These are phyloP conservation scores for Cyclocybe cylindracea DNA, from an alignment of 768 basidiomycete species.

Conservation along the genomic window DNA sequence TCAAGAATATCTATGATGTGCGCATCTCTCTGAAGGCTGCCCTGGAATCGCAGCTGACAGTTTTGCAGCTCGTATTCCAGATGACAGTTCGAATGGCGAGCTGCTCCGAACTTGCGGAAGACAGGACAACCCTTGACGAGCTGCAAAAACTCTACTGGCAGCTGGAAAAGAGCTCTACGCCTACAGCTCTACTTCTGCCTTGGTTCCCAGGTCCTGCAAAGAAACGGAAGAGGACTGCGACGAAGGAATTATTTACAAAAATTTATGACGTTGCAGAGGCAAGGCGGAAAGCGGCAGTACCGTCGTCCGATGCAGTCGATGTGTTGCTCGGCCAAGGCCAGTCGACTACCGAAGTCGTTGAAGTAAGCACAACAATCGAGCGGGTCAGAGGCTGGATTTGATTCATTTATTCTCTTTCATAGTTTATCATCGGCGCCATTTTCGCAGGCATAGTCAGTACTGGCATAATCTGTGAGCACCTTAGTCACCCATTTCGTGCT, in stretches of 20 bases:
- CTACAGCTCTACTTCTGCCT: conserved; percentile 30
- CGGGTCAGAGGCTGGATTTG: not conserved
- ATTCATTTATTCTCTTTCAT: not conserved
- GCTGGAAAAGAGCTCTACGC: conserved; percentile 35
- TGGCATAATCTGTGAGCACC: conserved; percentile 30
- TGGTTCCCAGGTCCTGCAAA: conserved; percentile 34
- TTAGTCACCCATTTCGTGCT: not conserved
- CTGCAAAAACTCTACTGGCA: conserved; percentile 29
- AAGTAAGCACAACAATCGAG: conserved; percentile 11
- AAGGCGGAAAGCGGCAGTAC: conserved; percentile 22
- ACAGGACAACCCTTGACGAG: conserved; percentile 19
- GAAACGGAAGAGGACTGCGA: conserved; percentile 28
- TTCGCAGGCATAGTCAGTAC: conserved; percentile 26
- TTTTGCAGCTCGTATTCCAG: conserved; percentile 32
- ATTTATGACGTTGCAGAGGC: conserved; percentile 26
- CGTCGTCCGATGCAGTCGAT: conserved; percentile 34
- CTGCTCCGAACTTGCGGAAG: conserved; percentile 32
- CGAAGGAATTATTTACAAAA: conserved; percentile 25
- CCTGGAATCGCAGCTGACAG: not conserved
- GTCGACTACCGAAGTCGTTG: conserved; percentile 25
- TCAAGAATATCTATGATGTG: conserved; percentile 33
- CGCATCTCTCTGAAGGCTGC: not conserved
- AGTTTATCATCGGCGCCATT: conserved; percentile 34
- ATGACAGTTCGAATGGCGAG: conserved; percentile 36
- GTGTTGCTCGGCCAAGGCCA: conserved; percentile 30